Percentiles rank a stretch among this genome's conserved stretches.
These are phyloP conservation scores for Phyllosticta citriasiana DNA, from an alignment of 2,329 filamentous ascomycete species.

Conservation along the genomic window DNA sequence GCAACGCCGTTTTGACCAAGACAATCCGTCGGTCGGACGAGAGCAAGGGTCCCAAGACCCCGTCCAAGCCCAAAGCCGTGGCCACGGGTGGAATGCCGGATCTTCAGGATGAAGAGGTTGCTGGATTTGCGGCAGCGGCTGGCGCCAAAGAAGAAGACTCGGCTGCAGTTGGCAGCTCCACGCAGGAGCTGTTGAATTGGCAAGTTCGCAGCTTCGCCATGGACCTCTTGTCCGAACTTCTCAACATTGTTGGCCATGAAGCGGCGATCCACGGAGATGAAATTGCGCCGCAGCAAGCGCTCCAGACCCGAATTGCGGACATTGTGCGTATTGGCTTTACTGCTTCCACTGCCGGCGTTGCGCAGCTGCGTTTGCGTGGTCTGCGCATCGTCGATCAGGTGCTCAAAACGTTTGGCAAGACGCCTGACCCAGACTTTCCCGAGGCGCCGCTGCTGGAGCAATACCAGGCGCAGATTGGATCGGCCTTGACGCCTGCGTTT, in stretches of 20 bases:
- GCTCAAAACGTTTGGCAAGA: constrained; percentile 90
- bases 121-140: constrained; percentile 76
- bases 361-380: constrained; percentile 82
- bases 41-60: constrained; percentile 38
- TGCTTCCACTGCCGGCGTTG: constrained; percentile 85
- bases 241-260: constrained; percentile 68
- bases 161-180: constrained; percentile 28
- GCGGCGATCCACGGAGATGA: constrained; percentile 62
- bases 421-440: constrained; percentile 92
- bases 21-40: constrained; percentile 52
- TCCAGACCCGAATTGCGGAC: constrained; percentile 80
- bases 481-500: constrained; percentile 90
- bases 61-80: constrained; percentile 30
- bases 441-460: constrained; percentile 94
- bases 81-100: constrained; percentile 50
- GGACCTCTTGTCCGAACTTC: constrained; percentile 74
- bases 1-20: constrained; percentile 82
- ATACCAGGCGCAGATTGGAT: constrained; percentile 97
- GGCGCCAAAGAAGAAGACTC: constrained; percentile 42
- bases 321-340: constrained; percentile 96
- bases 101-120: constrained; percentile 89
- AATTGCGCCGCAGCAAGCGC: constrained; percentile 62
- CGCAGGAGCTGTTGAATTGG: constrained; percentile 87
- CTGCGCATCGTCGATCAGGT: constrained; percentile 89
- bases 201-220: constrained; percentile 93